Evolutionary conservation across 768 basidiomycete genomes (phyloP).

Genomic region (Xanthoconium purpureum): DNA sequence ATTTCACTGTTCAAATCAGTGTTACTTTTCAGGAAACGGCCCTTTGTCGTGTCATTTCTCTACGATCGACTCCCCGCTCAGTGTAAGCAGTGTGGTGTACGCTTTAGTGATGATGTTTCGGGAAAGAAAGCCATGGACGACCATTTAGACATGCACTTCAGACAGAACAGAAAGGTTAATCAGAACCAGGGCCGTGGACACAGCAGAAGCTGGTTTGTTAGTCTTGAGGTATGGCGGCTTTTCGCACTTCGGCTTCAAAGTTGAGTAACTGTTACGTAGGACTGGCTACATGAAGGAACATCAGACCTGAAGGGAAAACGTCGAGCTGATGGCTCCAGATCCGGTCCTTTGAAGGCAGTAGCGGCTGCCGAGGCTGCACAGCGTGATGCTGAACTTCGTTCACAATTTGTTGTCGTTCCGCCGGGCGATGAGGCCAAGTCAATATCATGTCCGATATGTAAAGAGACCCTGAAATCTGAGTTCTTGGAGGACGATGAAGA

Average conservation of each 20-base stretch:
- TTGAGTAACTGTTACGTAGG: constrained; percentile 44
- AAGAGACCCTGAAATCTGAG: constrained; percentile 87
- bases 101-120: constrained; percentile 68
- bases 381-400: constrained; percentile 70
- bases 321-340: constrained; percentile 50
- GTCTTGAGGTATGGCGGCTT: constrained; percentile 62
- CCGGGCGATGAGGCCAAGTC: constrained; percentile 81
- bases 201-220: constrained; percentile 86
- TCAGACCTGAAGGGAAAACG: constrained; percentile 68
- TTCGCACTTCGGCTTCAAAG: background rate
- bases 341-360: constrained; percentile 53
- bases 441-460: constrained; percentile 93
- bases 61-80: constrained; percentile 74
- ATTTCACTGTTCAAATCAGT: background rate
- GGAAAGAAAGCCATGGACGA: constrained; percentile 80
- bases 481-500: constrained; percentile 95
- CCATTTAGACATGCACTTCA: constrained; percentile 96
- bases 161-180: constrained; percentile 81
- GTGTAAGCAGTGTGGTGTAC: constrained; percentile 92
- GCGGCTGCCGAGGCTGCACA: constrained; percentile 65
- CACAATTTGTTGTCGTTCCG: constrained; percentile 85
- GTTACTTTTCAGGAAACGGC: constrained; percentile 40
- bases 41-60: constrained; percentile 61
- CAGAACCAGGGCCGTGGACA: constrained; percentile 81
- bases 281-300: constrained; percentile 78